Base-by-base conservation (phyloP, 208 protist species). In the Crithidia bombi region DNA sequence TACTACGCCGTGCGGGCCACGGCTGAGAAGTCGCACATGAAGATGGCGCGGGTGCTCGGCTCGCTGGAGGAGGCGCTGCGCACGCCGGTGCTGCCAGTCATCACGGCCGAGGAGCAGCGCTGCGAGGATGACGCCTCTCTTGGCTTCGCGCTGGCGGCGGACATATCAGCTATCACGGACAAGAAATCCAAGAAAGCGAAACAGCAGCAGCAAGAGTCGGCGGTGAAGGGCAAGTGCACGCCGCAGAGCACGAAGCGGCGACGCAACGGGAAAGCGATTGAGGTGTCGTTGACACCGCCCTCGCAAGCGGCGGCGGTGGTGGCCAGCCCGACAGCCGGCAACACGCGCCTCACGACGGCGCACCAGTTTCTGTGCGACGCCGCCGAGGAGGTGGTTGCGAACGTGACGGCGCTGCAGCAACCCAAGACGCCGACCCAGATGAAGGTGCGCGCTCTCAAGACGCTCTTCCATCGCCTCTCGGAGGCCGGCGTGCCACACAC, bases 1-100 rank as follows among this genome's bases (percentile, higher is more conserved):
- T 99, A 98, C 83, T 98, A 98, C 80, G 89, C 92, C 21, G 85
- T 99, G 7, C 97, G 97, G 56, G 87, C 92, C 15, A 93, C 94
- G 5, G 81, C 95, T 10, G 96, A 99, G 68, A 98, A 98, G 85
- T 96, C 97, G n/a, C 98, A 99, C 71, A 85, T 97, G 62, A 90
- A 96, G 85, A 83, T 96, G 95, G 89, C 89, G n/a, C 83, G 92
- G 36, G 82, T 86, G 44, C 76, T 94, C 21, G 79, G 86, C 32
- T 61, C 54, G 59, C 73, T 95, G 19, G 87, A 95, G 56, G 89
- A 88, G 14, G 89, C 82, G 35, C 82, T 97, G 30, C 77, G 82
- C 21, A 85, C 79, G 21, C 91, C 94, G 12, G 64, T 96, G 1
- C 77, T 92, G 21, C 39, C 63, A 4, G 67, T 77, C 28, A 86